Percentiles rank a stretch among this genome's conserved stretches.
These are phyloP conservation scores for Casaregolazyma suthepensis DNA, from an alignment of 1,139 yeast species.

Conservation along the genomic window DNA sequence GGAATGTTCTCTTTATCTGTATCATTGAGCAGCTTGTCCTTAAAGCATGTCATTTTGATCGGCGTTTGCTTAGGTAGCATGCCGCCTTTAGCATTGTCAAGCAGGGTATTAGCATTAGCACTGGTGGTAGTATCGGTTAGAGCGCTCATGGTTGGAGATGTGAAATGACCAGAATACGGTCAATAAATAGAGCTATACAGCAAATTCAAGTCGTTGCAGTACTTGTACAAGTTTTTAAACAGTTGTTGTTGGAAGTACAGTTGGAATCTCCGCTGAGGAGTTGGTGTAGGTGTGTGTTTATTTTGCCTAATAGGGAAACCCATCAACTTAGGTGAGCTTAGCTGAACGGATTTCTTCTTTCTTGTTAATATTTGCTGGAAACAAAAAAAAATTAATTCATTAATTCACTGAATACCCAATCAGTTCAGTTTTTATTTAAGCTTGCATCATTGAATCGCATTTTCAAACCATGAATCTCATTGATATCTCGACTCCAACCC, in stretches of 20 bases:
- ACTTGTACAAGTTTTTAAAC: background rate
- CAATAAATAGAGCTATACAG: background rate
- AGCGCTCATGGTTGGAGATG: background rate
- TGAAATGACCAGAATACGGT: background rate
- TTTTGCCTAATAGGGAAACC: slow-evolving; percentile 10
- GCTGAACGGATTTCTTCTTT: background rate
- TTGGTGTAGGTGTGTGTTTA: slow-evolving; percentile 6
- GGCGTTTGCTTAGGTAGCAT: slow-evolving; percentile 7
- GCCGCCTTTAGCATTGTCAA: background rate
- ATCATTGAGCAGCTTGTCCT: slow-evolving; percentile 1
- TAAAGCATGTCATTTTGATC: slow-evolving; percentile 1
- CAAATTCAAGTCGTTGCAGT: background rate
- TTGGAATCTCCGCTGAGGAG: background rate
- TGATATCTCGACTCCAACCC: slow-evolving; percentile 22
- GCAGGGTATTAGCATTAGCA: background rate
- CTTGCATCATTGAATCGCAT: background rate
- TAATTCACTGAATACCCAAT: background rate
- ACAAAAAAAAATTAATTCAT: no score
- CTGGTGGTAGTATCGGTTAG: background rate
- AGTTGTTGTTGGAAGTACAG: background rate
- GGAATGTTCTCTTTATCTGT: slow-evolving; percentile 21
- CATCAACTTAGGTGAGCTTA: background rate
- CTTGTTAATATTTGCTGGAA: background rate
- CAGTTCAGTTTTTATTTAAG: background rate
- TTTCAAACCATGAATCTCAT: slow-evolving; percentile 14